phyloP scores from a whole-genome alignment of 2,329 filamentous ascomycete genomes.

The Botrytis galanthina region DNA sequence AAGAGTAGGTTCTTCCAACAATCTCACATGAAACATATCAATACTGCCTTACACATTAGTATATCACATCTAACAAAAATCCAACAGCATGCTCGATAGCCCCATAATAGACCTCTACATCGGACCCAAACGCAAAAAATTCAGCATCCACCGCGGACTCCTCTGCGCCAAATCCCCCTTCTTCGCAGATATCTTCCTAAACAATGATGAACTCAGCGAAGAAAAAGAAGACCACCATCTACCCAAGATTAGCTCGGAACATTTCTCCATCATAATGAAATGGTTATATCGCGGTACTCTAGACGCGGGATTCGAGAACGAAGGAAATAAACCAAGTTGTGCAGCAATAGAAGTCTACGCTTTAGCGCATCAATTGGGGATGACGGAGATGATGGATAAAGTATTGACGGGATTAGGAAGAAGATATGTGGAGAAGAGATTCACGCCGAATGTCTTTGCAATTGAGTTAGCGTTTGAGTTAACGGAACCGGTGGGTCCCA shows the following conservation, averaged over 20 bases:
- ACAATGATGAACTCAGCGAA: slow-evolving; percentile 14
- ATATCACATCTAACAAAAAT: background rate
- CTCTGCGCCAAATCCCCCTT: slow-evolving; percentile 19
- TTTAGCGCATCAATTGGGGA: background rate
- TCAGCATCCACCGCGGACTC: slow-evolving; percentile 14
- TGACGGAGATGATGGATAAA: slow-evolving; percentile 10
- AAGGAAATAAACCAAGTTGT: slow-evolving; percentile 4
- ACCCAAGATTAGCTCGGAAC: background rate
- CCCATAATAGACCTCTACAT: slow-evolving; percentile 21
- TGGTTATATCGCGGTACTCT: slow-evolving; percentile 12
- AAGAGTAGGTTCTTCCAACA: background rate
- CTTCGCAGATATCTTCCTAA: slow-evolving; percentile 11
- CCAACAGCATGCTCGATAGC: background rate
- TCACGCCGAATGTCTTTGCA: background rate
- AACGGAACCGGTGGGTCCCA: background rate
- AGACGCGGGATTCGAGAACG: background rate
- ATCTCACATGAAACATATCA: background rate
- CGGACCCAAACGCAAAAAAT: slow-evolving; percentile 21
- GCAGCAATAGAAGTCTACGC: slow-evolving; percentile 11
- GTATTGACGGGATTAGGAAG: background rate
- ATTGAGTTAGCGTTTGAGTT: slow-evolving; percentile 12
- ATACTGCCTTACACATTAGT: background rate
- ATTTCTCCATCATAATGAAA: slow-evolving; percentile 12
- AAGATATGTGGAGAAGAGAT: slow-evolving; percentile 15
- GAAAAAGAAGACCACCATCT: slow-evolving; percentile 4